These are phyloP conservation scores for Lathyrus sativus DNA, from an alignment of 306 rosid species.

Conservation along the genomic window DNA sequence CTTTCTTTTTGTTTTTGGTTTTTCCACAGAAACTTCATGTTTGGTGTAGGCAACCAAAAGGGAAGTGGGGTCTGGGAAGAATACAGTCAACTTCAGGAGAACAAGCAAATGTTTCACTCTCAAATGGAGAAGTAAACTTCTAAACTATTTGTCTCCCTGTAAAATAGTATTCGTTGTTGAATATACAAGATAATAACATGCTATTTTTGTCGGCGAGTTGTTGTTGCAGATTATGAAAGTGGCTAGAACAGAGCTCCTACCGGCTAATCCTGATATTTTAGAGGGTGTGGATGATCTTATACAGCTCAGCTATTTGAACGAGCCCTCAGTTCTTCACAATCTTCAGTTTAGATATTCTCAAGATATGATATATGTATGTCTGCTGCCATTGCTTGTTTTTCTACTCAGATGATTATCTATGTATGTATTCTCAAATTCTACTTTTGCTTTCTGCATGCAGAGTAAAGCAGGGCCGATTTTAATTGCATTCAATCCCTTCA, in stretches of 20 bases:
- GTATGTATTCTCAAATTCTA: conserved; percentile 36
- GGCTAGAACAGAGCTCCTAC: conserved; percentile 61
- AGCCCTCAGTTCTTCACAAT: conserved; percentile 86
- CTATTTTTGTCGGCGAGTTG: conserved; percentile 41
- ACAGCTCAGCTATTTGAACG: conserved; percentile 90
- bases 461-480: conserved; percentile 90
- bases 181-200: conserved; percentile 34
- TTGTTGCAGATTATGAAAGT: conserved; percentile 65
- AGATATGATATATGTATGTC: conserved; percentile 80
- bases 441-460: conserved; percentile 55
- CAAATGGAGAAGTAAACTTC: conserved; percentile 68
- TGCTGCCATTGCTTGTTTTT: conserved; percentile 38
- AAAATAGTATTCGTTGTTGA: conserved; percentile 29
- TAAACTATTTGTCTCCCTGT: conserved; percentile 25
- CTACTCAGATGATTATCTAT: conserved; percentile 24
- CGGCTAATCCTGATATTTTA: conserved; percentile 89
- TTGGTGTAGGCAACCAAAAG: conserved; percentile 79
- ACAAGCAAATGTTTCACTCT: conserved; percentile 65
- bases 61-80: conserved; percentile 77
- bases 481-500: conserved; percentile 88
- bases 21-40: conserved; percentile 81
- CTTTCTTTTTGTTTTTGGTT: conserved; percentile 38
- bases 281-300: conserved; percentile 91
- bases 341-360: conserved; percentile 72
- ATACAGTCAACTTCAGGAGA: conserved; percentile 80